Evolutionary conservation across 164 flowering plant species (phyloP).

Genomic region (Annona cherimola): DNA sequence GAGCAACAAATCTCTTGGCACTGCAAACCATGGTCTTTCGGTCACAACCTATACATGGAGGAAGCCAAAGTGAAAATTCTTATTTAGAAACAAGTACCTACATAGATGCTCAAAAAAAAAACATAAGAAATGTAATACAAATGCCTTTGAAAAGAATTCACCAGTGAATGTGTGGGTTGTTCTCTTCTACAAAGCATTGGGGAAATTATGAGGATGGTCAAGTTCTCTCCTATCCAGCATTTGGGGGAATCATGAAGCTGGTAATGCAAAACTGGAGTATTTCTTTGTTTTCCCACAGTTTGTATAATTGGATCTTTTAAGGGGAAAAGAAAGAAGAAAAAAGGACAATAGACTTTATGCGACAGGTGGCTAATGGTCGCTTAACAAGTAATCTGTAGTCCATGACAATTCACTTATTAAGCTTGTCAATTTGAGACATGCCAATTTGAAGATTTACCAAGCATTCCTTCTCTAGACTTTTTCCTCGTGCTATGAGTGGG

Average conservation of each 20-base stretch:
- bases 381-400: not conserved
- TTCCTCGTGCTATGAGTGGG: slow-evolving; percentile 4
- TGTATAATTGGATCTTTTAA: not conserved
- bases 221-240: too few relatives aligned
- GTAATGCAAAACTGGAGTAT: too few relatives aligned
- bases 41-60: slow-evolving; percentile 20
- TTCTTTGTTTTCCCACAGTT: too few relatives aligned
- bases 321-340: too few relatives aligned
- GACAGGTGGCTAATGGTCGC: not conserved
- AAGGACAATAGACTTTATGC: not conserved
- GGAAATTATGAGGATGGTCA: too few relatives aligned
- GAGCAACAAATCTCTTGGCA: slow-evolving; percentile 63
- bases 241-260: too few relatives aligned
- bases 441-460: slow-evolving; percentile 9
- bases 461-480: slow-evolving; percentile 7
- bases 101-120: not conserved
- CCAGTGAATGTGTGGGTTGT: too few relatives aligned
- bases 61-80: not conserved
- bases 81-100: not conserved
- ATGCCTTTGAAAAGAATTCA: not conserved
- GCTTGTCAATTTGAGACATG: not conserved
- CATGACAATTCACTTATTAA: not conserved
- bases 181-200: too few relatives aligned
- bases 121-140: not conserved
- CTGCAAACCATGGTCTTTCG: slow-evolving; percentile 22